Evolutionary conservation across 75 land plant species (phyloP).

Genomic region (Sequoia sempervirens): DNA sequence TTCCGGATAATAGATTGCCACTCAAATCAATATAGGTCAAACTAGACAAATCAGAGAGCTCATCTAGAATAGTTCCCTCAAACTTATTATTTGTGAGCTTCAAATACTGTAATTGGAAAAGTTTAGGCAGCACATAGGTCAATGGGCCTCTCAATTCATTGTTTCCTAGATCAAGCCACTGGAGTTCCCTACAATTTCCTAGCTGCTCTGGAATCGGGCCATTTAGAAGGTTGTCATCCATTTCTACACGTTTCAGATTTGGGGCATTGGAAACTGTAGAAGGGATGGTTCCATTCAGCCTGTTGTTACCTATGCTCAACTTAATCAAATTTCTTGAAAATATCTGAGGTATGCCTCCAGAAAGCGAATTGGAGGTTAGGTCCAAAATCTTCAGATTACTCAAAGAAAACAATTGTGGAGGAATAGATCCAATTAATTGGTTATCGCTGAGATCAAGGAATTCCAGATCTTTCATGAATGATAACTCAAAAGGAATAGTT

Average conservation of each 20-base stretch:
- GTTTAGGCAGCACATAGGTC: slow-evolving; percentile 19
- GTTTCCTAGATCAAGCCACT: slow-evolving; percentile 16
- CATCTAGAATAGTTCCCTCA: no score
- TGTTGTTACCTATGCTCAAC: slow-evolving; percentile 19
- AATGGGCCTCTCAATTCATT: slow-evolving; percentile 26
- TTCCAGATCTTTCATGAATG: neutral
- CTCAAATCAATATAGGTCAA: no score
- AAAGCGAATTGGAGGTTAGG: slow-evolving; percentile 26
- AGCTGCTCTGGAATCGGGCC: slow-evolving; percentile 36
- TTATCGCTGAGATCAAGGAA: slow-evolving; percentile 12
- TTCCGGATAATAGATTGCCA: no score
- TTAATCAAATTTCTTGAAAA: slow-evolving; percentile 9
- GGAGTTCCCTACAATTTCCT: slow-evolving; percentile 24
- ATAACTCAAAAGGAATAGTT: neutral
- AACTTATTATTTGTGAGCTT: no score
- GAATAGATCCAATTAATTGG: slow-evolving; percentile 25
- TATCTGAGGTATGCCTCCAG: slow-evolving; percentile 26
- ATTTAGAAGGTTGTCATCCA: slow-evolving; percentile 27
- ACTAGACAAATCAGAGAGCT: no score
- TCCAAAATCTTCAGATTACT: slow-evolving; percentile 32
- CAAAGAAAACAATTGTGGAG: slow-evolving; percentile 18
- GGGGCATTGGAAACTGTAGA: slow-evolving; percentile 9
- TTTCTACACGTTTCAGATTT: slow-evolving; percentile 17
- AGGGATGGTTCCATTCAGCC: neutral
- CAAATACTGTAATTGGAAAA: no score